Percentiles rank a stretch among this genome's conserved stretches.
Conservation (phyloP, 305 asterid species). For the Rubia peregrina region DNA sequence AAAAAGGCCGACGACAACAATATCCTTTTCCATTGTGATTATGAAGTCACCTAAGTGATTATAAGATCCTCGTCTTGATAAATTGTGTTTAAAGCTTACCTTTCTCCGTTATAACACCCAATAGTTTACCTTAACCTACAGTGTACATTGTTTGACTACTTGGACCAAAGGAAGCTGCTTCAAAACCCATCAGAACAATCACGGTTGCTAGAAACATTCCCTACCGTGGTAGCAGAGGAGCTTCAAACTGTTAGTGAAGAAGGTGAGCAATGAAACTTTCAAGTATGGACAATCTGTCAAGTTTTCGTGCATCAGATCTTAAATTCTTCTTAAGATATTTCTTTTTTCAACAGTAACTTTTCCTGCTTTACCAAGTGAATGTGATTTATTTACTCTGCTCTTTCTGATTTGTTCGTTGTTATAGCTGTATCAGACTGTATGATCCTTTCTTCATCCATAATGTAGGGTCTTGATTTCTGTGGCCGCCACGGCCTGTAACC, state of each 20-base stretch:
- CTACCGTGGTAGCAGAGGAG: constrained; percentile 27
- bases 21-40: constrained; percentile 44
- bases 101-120: background rate
- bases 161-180: constrained; percentile 22
- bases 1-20: constrained; percentile 78
- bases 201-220: constrained; percentile 19
- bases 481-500: background rate
- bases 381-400: background rate
- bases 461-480: background rate
- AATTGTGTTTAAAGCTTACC: constrained; percentile 4
- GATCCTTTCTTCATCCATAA: no score
- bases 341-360: no score
- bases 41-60: no score
- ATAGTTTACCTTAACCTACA: constrained; percentile 17
- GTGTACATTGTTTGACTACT: constrained; percentile 19
- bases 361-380: no score
- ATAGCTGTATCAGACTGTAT: no score
- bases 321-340: background rate
- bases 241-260: constrained; percentile 10
- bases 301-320: background rate
- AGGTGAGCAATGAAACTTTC: background rate
- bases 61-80: constrained; percentile 6
- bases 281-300: background rate
- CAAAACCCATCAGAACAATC: constrained; percentile 21
- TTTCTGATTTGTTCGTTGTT: background rate